These are phyloP conservation scores for Trichophyton rubrum DNA, from an alignment of 2,329 filamentous ascomycete genomes.

Conservation along the genomic window DNA sequence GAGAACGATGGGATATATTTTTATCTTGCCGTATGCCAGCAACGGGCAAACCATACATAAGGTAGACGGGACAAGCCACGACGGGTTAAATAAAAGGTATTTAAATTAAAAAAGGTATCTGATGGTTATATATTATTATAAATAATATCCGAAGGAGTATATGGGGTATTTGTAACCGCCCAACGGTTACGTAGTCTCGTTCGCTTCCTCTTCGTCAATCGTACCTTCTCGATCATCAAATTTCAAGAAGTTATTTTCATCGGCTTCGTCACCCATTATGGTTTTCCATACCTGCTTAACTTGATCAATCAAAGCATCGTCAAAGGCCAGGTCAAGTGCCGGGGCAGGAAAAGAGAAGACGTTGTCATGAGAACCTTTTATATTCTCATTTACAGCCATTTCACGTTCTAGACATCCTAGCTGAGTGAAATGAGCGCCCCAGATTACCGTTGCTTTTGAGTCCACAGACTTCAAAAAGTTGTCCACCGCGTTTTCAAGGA, in stretches of 20 bases:
- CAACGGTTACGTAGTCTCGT: not conserved
- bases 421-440: constrained; percentile 44
- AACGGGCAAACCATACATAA: too few species aligned
- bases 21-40: too few species aligned
- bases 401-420: constrained; percentile 18
- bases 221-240: constrained; percentile 62
- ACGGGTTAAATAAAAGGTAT: too few species aligned
- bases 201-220: constrained; percentile 35
- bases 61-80: too few species aligned
- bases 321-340: constrained; percentile 56
- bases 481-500: constrained; percentile 28
- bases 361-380: constrained; percentile 26
- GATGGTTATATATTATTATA: not conserved
- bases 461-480: constrained; percentile 31
- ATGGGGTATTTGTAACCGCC: not conserved
- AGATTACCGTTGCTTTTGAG: constrained; percentile 33
- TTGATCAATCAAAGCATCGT: constrained; percentile 54
- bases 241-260: constrained; percentile 53
- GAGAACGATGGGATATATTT: too few species aligned
- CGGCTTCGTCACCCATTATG: constrained; percentile 43
- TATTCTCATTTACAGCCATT: constrained; percentile 8
- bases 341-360: constrained; percentile 47
- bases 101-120: not conserved
- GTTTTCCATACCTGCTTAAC: constrained; percentile 60
- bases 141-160: not conserved